Conservation (phyloP, 176 grass and related monocot species). For the Canna indica region DNA sequence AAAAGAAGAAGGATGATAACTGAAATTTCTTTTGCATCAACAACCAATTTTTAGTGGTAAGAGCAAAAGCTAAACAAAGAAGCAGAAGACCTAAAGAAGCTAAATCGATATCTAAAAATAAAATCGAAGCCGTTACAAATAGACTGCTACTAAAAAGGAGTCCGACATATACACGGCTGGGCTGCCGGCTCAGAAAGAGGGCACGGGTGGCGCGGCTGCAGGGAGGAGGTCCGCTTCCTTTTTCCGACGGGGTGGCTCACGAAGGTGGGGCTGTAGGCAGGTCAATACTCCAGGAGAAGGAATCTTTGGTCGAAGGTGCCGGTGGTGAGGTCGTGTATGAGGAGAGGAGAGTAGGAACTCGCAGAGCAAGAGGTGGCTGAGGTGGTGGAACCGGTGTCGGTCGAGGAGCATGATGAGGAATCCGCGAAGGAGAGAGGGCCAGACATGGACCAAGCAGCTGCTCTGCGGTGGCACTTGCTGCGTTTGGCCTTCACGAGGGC, state of each 20-base stretch:
- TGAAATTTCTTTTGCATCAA: too few relatives aligned
- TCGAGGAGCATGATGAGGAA: slow-evolving; percentile 27
- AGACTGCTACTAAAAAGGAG: background rate
- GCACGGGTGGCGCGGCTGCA: slow-evolving; percentile 31
- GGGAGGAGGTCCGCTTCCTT: slow-evolving; percentile 31
- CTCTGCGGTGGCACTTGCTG: slow-evolving; percentile 54
- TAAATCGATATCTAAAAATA: background rate
- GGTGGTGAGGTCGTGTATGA: slow-evolving; percentile 4
- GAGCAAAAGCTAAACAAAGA: background rate
- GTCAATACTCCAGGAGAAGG: slow-evolving; percentile 72
- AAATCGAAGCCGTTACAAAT: background rate
- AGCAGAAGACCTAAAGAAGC: background rate
- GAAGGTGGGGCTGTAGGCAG: slow-evolving; percentile 86
- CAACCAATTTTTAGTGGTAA: too few relatives aligned
- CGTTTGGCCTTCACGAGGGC: slow-evolving; percentile 71
- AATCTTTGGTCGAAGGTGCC: background rate
- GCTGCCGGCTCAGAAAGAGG: slow-evolving; percentile 43
- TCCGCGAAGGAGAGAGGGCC: slow-evolving; percentile 30
- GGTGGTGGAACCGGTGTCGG: slow-evolving; percentile 12
- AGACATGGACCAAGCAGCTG: slow-evolving; percentile 13
- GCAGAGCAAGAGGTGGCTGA: slow-evolving; percentile 36
- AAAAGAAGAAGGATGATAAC: too few relatives aligned
- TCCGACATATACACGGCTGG: background rate
- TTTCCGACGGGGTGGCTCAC: slow-evolving; percentile 57
- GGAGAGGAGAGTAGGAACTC: slow-evolving; percentile 42